Percentiles rank a stretch among this genome's conserved stretches.
phyloP scores from a whole-genome alignment of 2,329 filamentous ascomycete species.

The Iodosphaeria phyllophila region DNA sequence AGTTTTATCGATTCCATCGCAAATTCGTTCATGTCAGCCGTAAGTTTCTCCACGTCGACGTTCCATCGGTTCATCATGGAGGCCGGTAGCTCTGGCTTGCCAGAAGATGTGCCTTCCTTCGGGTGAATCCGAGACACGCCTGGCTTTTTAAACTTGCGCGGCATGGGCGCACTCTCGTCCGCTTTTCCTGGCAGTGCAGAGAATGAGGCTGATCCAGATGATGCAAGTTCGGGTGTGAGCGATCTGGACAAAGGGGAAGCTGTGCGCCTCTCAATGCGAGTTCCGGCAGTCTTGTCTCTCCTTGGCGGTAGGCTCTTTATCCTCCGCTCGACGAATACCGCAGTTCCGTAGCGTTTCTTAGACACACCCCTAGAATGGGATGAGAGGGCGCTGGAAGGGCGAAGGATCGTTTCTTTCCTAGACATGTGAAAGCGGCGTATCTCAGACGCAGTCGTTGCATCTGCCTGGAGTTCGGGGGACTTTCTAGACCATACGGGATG shows the following conservation, averaged over 20 bases:
- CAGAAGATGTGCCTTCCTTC: constrained; percentile 5
- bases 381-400: constrained; percentile 6
- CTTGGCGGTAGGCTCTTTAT: constrained; percentile 14
- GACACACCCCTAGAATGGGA: constrained; percentile 12
- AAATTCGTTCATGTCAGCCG: constrained; percentile 21
- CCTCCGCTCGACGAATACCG: constrained; percentile 36
- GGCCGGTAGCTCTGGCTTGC: constrained; percentile 11
- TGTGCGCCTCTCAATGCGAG: constrained; percentile 1
- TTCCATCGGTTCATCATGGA: constrained; percentile 17
- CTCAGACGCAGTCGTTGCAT: constrained; percentile 10
- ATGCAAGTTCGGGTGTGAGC: constrained; percentile 1
- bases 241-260: not conserved
- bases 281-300: constrained; percentile 4
- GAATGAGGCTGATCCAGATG: not conserved
- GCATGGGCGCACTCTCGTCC: constrained; percentile 9
- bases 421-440: constrained; percentile 38
- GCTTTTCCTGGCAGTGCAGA: constrained; percentile 5
- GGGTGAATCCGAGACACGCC: constrained; percentile 11
- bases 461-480: too few relatives aligned
- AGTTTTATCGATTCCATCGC: constrained; percentile 37
- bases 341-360: constrained; percentile 24
- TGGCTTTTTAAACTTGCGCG: constrained; percentile 15
- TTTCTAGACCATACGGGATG: too few relatives aligned
- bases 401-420: constrained; percentile 21
- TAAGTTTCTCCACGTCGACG: constrained; percentile 14